These are phyloP conservation scores for Calonectria montana DNA, from an alignment of 2,329 filamentous ascomycete genomes.

Conservation along the genomic window DNA sequence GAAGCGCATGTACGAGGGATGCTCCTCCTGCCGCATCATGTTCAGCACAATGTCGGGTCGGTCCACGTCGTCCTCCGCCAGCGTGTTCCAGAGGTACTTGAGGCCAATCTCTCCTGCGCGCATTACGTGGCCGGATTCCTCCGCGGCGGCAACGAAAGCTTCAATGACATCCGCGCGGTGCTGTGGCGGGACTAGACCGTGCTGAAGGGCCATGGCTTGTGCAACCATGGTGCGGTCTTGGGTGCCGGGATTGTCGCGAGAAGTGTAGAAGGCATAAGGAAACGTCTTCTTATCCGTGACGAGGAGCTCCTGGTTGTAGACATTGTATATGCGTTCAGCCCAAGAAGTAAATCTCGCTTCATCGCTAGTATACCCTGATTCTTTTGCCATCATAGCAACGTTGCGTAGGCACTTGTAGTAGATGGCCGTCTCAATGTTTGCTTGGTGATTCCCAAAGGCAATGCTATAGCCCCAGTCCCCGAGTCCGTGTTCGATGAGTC, in stretches of 20 bases:
- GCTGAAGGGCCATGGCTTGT: conserved; percentile 48
- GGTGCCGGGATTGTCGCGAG: conserved; percentile 44
- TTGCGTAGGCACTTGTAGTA: conserved; percentile 55
- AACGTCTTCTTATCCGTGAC: conserved; percentile 42
- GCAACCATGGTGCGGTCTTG: conserved; percentile 52
- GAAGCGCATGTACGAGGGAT: conserved; percentile 61
- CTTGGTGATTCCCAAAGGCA: conserved; percentile 56
- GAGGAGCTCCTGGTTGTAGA: conserved; percentile 50
- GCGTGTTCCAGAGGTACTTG: conserved; percentile 54
- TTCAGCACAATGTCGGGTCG: conserved; percentile 53
- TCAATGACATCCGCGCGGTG: conserved; percentile 31
- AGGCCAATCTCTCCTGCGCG: conserved; percentile 56
- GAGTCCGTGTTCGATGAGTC: conserved; percentile 55
- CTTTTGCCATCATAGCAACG: conserved; percentile 49
- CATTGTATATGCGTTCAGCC: conserved; percentile 45
- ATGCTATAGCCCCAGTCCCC: conserved; percentile 57
- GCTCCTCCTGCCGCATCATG: conserved; percentile 59
- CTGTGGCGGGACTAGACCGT: conserved; percentile 33
- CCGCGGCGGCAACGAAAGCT: conserved; percentile 38
- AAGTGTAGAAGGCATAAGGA: conserved; percentile 54
- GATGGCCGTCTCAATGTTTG: conserved; percentile 57
- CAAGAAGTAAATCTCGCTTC: conserved; percentile 39
- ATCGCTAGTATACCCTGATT: conserved; percentile 40
- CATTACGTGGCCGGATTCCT: conserved; percentile 49
- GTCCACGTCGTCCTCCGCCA: conserved; percentile 48